Percentiles rank a stretch among this genome's conserved stretches.
These are phyloP conservation scores for Pseudogymnoascus sp. DNA, from an alignment of 2,329 filamentous ascomycete genomes.

Conservation along the genomic window DNA sequence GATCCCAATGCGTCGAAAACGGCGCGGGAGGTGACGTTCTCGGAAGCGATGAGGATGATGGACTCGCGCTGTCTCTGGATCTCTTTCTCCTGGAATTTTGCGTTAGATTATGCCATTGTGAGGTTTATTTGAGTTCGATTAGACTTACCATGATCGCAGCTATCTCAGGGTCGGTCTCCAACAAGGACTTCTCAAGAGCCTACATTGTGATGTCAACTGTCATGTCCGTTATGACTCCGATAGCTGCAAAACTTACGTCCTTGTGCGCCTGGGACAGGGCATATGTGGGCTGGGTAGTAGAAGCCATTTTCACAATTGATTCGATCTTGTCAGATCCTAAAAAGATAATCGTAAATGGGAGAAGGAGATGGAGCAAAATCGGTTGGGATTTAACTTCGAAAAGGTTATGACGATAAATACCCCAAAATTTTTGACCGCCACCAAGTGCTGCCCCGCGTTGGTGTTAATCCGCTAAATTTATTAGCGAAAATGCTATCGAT, in stretches of 20 bases:
- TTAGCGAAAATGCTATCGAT: constrained; percentile 2
- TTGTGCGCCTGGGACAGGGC: constrained; percentile 58
- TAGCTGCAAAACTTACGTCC: constrained; percentile 42
- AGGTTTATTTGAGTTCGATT: neutral
- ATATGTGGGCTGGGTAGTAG: constrained; percentile 37
- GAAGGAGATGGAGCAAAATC: constrained; percentile 1
- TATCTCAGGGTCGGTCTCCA: constrained; percentile 89
- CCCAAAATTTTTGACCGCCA: constrained; percentile 7
- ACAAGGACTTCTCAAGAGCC: constrained; percentile 93
- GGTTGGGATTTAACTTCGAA: neutral
- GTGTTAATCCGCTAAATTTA: constrained; percentile 2
- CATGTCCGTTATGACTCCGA: constrained; percentile 12
- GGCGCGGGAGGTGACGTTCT: constrained; percentile 97
- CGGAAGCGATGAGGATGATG: constrained; percentile 96
- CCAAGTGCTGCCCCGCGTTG: constrained; percentile 2
- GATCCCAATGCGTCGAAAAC: constrained; percentile 96
- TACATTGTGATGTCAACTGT: constrained; percentile 38
- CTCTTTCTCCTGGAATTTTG: constrained; percentile 63
- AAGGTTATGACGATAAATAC: neutral
- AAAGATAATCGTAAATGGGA: neutral
- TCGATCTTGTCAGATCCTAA: neutral
- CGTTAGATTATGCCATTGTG: constrained; percentile 8
- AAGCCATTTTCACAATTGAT: constrained; percentile 3
- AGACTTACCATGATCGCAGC: constrained; percentile 84
- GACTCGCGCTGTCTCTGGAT: constrained; percentile 96